Conservation (phyloP, 169 alveolate genomes). For the Plasmodium malariae region DNA sequence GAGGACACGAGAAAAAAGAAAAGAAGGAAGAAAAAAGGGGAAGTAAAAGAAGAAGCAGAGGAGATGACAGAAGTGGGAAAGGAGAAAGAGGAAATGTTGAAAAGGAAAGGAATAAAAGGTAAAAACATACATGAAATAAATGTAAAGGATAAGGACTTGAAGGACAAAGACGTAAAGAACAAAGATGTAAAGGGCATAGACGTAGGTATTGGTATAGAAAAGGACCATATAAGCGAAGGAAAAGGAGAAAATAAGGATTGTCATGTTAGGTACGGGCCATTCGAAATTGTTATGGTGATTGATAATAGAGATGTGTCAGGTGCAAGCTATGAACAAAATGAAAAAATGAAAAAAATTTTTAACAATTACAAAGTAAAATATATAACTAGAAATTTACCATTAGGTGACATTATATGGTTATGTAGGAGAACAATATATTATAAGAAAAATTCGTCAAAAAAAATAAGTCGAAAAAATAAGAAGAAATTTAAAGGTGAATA, state of each 20-base stretch:
- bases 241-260: constrained; percentile 1
- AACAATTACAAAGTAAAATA: constrained; percentile 53
- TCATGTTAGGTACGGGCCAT: constrained; percentile 43
- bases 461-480: background rate
- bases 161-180: background rate
- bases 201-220: background rate
- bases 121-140: background rate
- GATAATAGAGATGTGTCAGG: constrained; percentile 85
- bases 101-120: background rate
- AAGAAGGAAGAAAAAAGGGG: background rate
- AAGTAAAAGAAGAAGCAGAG: constrained; percentile 3
- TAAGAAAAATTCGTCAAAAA: background rate
- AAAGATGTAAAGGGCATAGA: background rate
- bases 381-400: constrained; percentile 81
- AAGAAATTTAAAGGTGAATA: background rate
- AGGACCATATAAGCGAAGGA: background rate
- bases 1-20: background rate
- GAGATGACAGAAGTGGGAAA: background rate
- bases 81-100: background rate
- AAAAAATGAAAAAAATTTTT: constrained; percentile 76
- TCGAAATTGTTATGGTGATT: constrained; percentile 83
- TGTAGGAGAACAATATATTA: constrained; percentile 64
- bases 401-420: constrained; percentile 88
- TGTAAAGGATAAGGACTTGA: background rate
- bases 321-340: constrained; percentile 74